These are phyloP conservation scores for Naganishia vaughanmartiniae DNA, from an alignment of 768 basidiomycete genomes.

Conservation along the genomic window DNA sequence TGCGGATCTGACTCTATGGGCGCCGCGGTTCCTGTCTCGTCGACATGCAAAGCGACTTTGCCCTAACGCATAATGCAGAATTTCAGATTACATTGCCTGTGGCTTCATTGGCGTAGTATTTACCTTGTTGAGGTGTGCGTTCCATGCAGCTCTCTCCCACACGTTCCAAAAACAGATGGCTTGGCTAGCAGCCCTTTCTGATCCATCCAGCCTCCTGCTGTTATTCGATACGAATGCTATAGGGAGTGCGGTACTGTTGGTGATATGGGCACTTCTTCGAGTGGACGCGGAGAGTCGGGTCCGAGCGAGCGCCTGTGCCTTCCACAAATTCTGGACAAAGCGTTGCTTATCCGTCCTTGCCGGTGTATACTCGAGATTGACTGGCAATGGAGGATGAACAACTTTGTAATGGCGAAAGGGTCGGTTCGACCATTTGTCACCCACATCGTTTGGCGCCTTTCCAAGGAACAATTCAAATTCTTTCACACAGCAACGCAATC, in stretches of 20 bases:
- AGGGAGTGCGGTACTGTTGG: conserved; percentile 11
- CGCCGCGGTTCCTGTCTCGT: conserved; percentile 70
- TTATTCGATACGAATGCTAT: conserved; percentile 26
- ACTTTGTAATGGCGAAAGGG: conserved; percentile 75
- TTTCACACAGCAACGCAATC: conserved; percentile 45
- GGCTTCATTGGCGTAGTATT: conserved; percentile 20
- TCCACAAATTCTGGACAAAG: conserved; percentile 87
- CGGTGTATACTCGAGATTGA: conserved; percentile 65
- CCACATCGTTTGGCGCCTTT: conserved; percentile 73
- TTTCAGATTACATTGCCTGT: neutral
- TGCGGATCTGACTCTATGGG: conserved; percentile 71
- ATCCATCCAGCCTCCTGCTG: conserved; percentile 11
- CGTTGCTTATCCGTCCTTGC: conserved; percentile 69
- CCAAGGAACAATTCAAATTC: conserved; percentile 85
- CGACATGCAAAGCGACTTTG: conserved; percentile 83
- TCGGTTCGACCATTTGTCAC: conserved; percentile 82
- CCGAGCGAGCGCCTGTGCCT: conserved; percentile 75
- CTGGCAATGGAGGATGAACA: conserved; percentile 68
- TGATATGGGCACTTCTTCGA: conserved; percentile 52
- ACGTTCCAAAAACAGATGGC: conserved; percentile 83
- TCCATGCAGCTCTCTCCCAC: conserved; percentile 65
- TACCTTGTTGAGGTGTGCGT: conserved; percentile 74
- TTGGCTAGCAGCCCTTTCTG: conserved; percentile 30
- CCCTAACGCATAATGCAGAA: conserved; percentile 58
- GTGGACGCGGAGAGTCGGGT: conserved; percentile 68